Percentiles rank a stretch among this genome's conserved stretches.
Evolutionary conservation across 768 basidiomycete species (phyloP).

Genomic region (Trametes sanguinea): DNA sequence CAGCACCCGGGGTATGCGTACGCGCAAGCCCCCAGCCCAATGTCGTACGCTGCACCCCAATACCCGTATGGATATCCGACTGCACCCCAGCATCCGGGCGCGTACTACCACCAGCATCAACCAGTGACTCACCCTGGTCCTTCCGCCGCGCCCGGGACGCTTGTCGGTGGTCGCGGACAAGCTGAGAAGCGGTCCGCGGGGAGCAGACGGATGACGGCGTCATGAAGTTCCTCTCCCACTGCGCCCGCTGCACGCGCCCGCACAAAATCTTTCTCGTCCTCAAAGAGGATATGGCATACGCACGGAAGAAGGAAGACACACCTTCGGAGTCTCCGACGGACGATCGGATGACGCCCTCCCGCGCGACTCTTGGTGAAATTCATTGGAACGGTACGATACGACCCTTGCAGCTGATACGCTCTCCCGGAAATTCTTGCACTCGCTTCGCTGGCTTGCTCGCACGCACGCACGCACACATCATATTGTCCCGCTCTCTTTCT

Average conservation of each 20-base stretch:
- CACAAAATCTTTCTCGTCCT: not conserved
- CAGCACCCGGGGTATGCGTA: not conserved
- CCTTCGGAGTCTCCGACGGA: not conserved
- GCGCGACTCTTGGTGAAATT: too few species aligned
- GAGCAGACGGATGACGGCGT: slow-evolving; percentile 17
- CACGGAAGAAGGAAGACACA: not conserved
- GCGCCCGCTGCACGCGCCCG: not conserved
- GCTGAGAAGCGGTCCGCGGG: slow-evolving; percentile 13
- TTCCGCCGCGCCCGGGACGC: not conserved
- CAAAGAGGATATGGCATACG: not conserved
- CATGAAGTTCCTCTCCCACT: not conserved
- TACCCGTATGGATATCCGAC: not conserved
- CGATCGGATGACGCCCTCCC: too few species aligned
- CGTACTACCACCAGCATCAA: not conserved
- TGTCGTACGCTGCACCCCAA: not conserved
- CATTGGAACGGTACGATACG: not conserved
- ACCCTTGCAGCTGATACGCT: not conserved
- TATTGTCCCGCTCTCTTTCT: too few species aligned
- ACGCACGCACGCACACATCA: too few species aligned
- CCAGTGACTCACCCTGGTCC: not conserved
- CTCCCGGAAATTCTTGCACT: not conserved
- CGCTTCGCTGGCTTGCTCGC: too few species aligned
- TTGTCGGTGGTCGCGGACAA: slow-evolving; percentile 1
- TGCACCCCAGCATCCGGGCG: not conserved
- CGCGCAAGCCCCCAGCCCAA: not conserved